These are phyloP conservation scores for Darksidea phi DNA, from an alignment of 495 filamentous ascomycete genomes.

Conservation along the genomic window DNA sequence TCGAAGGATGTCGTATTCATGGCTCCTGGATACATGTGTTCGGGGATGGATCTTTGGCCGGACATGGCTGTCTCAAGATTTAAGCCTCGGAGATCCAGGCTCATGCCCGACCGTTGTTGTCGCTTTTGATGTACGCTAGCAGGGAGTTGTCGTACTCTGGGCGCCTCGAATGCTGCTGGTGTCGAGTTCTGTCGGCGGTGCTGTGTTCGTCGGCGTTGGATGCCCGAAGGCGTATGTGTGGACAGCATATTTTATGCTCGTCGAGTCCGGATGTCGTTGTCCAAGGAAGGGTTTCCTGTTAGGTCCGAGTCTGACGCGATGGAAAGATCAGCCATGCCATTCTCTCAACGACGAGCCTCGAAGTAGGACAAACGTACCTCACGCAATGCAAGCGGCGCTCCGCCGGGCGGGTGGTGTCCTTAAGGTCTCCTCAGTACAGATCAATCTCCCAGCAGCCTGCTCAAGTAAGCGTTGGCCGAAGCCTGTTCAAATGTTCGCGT, in stretches of 20 bases:
- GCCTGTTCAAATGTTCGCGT: constrained; percentile 21
- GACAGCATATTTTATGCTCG: constrained; percentile 74
- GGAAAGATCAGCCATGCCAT: constrained; percentile 8
- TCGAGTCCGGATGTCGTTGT: constrained; percentile 58
- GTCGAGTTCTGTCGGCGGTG: constrained; percentile 89
- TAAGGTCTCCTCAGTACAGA: constrained; percentile 41
- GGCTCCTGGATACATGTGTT: constrained; percentile 32
- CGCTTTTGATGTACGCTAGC: constrained; percentile 54
- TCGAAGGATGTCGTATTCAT: constrained; percentile 31
- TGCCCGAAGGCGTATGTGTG: constrained; percentile 62
- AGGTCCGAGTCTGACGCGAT: constrained; percentile 40
- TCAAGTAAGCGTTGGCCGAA: constrained; percentile 31
- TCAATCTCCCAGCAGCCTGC: constrained; percentile 33
- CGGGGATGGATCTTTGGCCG: constrained; percentile 41
- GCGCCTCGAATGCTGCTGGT: constrained; percentile 68
- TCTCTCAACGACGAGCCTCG: not conserved
- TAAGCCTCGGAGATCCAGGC: constrained; percentile 62
- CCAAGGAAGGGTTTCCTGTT: constrained; percentile 52
- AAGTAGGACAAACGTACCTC: constrained; percentile 52
- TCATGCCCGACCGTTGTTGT: constrained; percentile 74
- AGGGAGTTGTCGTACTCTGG: constrained; percentile 62
- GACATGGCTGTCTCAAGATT: constrained; percentile 48
- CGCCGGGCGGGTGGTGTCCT: constrained; percentile 52
- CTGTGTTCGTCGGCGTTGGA: constrained; percentile 68
- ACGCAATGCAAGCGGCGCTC: constrained; percentile 72